Conservation (phyloP, 1,139 yeast species). For the Pichia sp. region DNA sequence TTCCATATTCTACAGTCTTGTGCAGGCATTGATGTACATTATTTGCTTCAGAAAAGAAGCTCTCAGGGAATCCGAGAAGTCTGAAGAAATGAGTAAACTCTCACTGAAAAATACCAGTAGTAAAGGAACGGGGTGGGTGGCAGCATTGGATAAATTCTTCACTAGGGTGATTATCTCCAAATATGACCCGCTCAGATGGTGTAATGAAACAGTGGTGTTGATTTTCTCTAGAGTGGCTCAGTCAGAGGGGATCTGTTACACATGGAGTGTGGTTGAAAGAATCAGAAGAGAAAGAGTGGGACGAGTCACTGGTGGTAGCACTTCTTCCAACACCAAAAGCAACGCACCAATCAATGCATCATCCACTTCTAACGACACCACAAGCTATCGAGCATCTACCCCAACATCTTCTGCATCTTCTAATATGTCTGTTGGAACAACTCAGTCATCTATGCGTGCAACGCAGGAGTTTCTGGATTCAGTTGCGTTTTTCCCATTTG, state of each 20-base stretch:
- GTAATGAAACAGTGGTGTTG: conserved; percentile 88
- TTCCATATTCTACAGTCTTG: conserved; percentile 75
- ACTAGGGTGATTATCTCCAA: conserved; percentile 81
- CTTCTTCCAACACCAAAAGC: neutral
- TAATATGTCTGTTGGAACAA: neutral
- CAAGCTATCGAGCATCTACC: too few relatives aligned
- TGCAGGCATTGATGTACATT: conserved; percentile 84
- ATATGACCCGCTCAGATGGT: conserved; percentile 88
- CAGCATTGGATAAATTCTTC: conserved; percentile 76
- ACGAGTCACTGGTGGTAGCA: conserved; percentile 8
- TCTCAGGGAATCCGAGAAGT: conserved; percentile 29
- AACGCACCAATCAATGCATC: conserved; percentile 17
- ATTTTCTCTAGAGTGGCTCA: conserved; percentile 94
- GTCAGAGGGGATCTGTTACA: conserved; percentile 82
- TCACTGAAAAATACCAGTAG: neutral
- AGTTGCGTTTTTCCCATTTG: conserved; percentile 94
- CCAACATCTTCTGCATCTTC: conserved; percentile 6
- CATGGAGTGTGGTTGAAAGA: conserved; percentile 88
- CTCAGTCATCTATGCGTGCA: conserved; percentile 13
- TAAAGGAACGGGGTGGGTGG: conserved; percentile 52
- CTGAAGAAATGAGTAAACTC: neutral
- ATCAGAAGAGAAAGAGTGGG: conserved; percentile 61
- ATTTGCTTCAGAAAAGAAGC: conserved; percentile 79
- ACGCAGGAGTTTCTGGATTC: conserved; percentile 76
- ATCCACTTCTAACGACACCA: neutral